Evolutionary conservation across 2,329 filamentous ascomycete genomes (phyloP), one percentile per base, ranked within the genome.

Genomic region (Botrytis paeoniae): DNA sequence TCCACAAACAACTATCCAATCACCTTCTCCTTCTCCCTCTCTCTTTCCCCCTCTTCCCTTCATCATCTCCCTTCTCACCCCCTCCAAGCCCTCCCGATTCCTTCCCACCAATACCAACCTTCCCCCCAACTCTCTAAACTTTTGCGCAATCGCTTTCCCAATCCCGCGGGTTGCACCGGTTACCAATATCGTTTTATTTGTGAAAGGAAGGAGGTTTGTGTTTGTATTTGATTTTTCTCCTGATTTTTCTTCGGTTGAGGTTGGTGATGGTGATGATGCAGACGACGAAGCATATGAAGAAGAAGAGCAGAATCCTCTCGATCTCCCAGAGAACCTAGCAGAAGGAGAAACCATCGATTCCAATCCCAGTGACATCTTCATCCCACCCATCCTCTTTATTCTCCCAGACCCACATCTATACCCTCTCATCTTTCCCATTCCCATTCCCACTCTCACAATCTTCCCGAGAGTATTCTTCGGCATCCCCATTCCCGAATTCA

Each of bases 151-250:
- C 69, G 89, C 88, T 60, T 86, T 84, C 62, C 92, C 92, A 77
- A 94, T 93, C 70, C 90, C 89, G 32, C 91, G 89, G 61, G 90
- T 91, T 32, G 87, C 92, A 65, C 92, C 92, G 3, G 92, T 92
- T 69, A 94, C 85, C 79, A 92, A 84, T 69, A 82, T 83, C 72
- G 79, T 83, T 39, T 81, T 77, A 3, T 57, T 20, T 1, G 12
- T 0, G 7, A 70, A 61, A 0, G 39, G 41, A 2, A 25, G 22
- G 12, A 25, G 22, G 12, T 22, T 45, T 45, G 10, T 3, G 1
- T n/a, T 39, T 61, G 10, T 29, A 6, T 25, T 39, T 25, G 12
- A 39, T 14, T 41, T 45, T 3, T 20, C n/a, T 32, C 25, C 39
- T 51, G 18, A 0, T 32, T 10, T 16, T 0, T n/a, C 41, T n/a